Evolutionary conservation across 1,139 yeast genomes (phyloP), one percentile per base, ranked within the genome.

Genomic region (Nakaseomyces uthaithaninus): DNA sequence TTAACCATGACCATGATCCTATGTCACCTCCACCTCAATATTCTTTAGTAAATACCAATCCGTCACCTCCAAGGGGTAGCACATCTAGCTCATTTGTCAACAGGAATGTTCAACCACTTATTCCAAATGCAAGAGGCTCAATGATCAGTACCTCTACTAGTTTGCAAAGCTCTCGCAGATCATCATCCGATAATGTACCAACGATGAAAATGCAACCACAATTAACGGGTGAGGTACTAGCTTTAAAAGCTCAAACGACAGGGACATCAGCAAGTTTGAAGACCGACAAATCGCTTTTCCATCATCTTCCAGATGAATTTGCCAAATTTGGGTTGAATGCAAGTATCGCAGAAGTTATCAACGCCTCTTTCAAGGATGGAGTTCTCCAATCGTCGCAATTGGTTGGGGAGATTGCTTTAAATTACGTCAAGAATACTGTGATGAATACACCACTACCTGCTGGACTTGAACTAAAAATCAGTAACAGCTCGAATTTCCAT

Each of bases 341-440:
- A 1, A 80, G 93, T 27, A 65, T 85, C 47, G 89, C 89, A 10
- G 95, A 86, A 60, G 77, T 82, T 11, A 69, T 83, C 47, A 83
- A 79, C 56, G 93, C 85, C 3, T 69, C 72, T 15, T 77, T 80
- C 57, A 75, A 74, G 47, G 86, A 80, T 55, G 93, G 91, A 20
- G 63, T 64, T 33, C 64, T 78, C 28, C 54, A 60, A 4, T 70
- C 75, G 37, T 72, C 83, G 1, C 80, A 80, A 52, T 69, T 78
- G 14, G 71, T 81, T 44, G 95, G 95, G 33, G 95, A 85, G 59
- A 66, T 85, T 51, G 93, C 94, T 0, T 73, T 85, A 56, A 79
- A 78, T 54, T 84, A 75, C 60, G 71, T 57, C 52, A 27, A 66
- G 44, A 61, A 65, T 49, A 49, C 58, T 2, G 40, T 37, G 3